Evolutionary conservation across 371 early-diverging fungal genomes (phyloP).

Genomic region (Rhizopus microsporus): DNA sequence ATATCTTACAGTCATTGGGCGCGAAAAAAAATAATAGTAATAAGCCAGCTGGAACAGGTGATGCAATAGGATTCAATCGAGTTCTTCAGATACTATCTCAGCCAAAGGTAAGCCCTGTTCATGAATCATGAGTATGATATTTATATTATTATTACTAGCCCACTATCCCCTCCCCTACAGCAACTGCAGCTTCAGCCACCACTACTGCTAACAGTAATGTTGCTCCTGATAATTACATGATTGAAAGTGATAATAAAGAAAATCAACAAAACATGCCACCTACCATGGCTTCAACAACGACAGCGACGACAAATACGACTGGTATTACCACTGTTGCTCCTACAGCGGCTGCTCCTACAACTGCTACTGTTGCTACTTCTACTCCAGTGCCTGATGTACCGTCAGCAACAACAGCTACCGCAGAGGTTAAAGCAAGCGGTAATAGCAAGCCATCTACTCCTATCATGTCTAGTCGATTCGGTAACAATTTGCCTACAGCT

Average conservation of each 20-base stretch:
- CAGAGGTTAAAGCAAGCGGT: slow-evolving; percentile 1
- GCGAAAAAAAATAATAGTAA: slow-evolving; percentile 31
- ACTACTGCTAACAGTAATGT: not conserved
- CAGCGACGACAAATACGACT: slow-evolving; percentile 4
- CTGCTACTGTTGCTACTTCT: slow-evolving; percentile 7
- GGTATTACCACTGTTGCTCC: slow-evolving; percentile 3
- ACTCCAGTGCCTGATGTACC: slow-evolving; percentile 14
- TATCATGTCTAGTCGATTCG: slow-evolving; percentile 43
- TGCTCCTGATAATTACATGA: not conserved
- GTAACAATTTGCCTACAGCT: slow-evolving; percentile 66
- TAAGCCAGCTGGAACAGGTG: slow-evolving; percentile 27
- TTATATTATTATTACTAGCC: not conserved
- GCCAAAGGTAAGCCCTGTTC: slow-evolving; percentile 35
- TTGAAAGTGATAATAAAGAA: not conserved
- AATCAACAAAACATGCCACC: not conserved
- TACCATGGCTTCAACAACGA: not conserved
- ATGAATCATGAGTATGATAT: no score
- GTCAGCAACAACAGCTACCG: not conserved
- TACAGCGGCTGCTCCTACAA: slow-evolving; percentile 14
- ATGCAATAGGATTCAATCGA: slow-evolving; percentile 59
- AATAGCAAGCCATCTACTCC: slow-evolving; percentile 17
- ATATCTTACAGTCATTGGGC: slow-evolving; percentile 56
- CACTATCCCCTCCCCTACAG: not conserved
- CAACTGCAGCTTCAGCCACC: not conserved
- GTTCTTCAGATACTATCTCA: slow-evolving; percentile 64